Evolutionary conservation across 768 basidiomycete species (phyloP), one percentile per base, ranked within the genome.

Genomic region (Lanmaoa pseudosensibilis): DNA sequence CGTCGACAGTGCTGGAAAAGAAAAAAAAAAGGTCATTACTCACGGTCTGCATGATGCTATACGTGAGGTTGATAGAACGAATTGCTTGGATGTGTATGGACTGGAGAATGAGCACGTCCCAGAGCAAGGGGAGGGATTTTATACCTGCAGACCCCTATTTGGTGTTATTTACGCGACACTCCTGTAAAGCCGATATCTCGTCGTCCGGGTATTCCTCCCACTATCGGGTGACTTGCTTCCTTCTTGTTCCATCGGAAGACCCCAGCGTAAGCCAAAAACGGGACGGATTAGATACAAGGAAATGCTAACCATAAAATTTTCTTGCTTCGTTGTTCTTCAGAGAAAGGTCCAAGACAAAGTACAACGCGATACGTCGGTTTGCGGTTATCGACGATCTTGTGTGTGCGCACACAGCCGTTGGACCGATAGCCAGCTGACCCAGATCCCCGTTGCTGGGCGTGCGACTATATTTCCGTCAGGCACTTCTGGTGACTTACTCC

Each of bases 11-110:
- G 10, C 15, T 36, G 9, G 7, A 27, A 15, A 21, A n/a, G 15
- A 44, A 10, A 2, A 21, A n/a, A n/a, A 44, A 10, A 2, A 36
- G 18, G 9, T 0, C 21, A n/a, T 23, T n/a, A 47, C 65, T 54
- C 49, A 67, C 65, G 10, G 56, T 64, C 46, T 65, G 65, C 65
- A 65, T 66, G 43, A 15, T 60, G 50, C 0, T 56, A 2, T 50
- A 16, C 0, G 45, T 18, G 32, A 40, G 33, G 27, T n/a, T 57
- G 41, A 51, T 60, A 50, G 36, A 27, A 8, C 8, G 25, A 34
- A 38, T 39, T 55, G 25, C 16, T 63, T 13, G 32, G 15, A 23
- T 36, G 25, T 50, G 27, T 27, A 30, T 37, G 5, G 19, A 36
- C 25, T 52, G 32, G 52, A 30, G 37, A 3, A 52, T 19, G 19